Percentiles rank a stretch among this genome's conserved stretches.
Conservation (phyloP, 163 green algal species). For the Scenedesmus sp. region DNA sequence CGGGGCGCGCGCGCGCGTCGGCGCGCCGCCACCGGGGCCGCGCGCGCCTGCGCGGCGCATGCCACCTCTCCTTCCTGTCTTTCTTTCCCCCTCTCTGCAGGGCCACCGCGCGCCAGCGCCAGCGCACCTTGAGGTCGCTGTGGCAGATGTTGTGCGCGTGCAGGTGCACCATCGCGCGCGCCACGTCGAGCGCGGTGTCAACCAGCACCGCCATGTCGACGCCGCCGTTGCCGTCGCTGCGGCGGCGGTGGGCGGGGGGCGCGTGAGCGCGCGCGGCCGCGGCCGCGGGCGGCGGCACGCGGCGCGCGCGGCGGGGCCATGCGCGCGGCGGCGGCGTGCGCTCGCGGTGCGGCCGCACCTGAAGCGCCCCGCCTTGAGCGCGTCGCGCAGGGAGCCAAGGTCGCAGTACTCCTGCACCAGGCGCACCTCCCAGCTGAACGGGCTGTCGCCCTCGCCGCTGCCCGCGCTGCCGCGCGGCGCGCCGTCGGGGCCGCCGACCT, state of each 20-base stretch:
- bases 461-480: neutral
- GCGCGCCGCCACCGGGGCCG: too few species aligned
- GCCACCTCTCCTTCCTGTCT: too few species aligned
- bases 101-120: too few species aligned
- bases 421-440: slow-evolving; percentile 44
- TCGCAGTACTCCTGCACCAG: slow-evolving; percentile 57
- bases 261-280: too few species aligned
- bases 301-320: too few species aligned
- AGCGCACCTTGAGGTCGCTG: slow-evolving; percentile 71
- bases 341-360: neutral
- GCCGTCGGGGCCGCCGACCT: neutral
- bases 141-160: slow-evolving; percentile 69
- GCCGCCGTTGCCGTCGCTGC: neutral
- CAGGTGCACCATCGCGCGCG: slow-evolving; percentile 72
- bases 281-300: neutral
- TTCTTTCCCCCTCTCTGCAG: too few species aligned
- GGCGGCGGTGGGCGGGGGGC: too few species aligned
- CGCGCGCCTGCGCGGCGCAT: too few species aligned
- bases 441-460: neutral
- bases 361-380: slow-evolving; percentile 32
- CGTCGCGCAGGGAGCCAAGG: slow-evolving; percentile 43
- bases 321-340: neutral
- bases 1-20: too few species aligned
- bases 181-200: slow-evolving; percentile 61
- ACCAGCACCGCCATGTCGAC: slow-evolving; percentile 48